Evolutionary conservation across 2,329 filamentous ascomycete species (phyloP), one percentile per base, ranked within the genome.

Genomic region (Coleophoma cylindrospora): DNA sequence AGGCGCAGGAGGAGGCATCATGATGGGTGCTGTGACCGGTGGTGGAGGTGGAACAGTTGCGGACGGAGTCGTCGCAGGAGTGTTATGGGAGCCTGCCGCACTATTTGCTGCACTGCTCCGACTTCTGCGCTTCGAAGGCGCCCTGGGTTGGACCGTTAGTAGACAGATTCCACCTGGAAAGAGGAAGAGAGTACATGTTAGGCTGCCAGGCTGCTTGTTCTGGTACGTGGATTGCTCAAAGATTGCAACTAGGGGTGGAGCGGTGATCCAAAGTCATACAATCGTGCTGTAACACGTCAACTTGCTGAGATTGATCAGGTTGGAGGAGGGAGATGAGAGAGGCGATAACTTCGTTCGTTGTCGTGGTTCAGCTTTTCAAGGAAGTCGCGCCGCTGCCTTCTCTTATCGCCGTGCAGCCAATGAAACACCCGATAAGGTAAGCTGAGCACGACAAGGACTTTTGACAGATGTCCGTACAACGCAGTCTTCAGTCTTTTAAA

Each of bases 21-120:
- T 27, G 46, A 47, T 38, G n/a, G 46, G 50, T 44, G 44, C 50
- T 45, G 50, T 21, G 5, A 34, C 51, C 40, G 41, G 47, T 40
- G 44, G 34, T 36, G 41, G 41, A 44, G 44, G 34, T 36, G 41
- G 41, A 44, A 21, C 38, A 19, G 38, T 7, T 19, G 38, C 11
- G 7, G 13, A 19, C 10, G 38, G 6, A 14, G 38, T 17, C 22
- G n/a, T 10, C 8, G 38, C 17, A 15, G 11, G 38, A 17, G 15
- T 17, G 38, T 27, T 40, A 10, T n/a, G 37, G n/a, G n/a, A 40
- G 37, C 9, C 13, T n/a, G 19, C 15, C 4, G 36, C 14, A 13
- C 8, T 22, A 19, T 43, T 43, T 2, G 40, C n/a, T 2, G 40
- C 19, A 19, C 40, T 43, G 12, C 14, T n/a, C 8, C 40, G 40